Base-by-base conservation (phyloP, 257 asterid genomes). In the Penstemon newberryi region DNA sequence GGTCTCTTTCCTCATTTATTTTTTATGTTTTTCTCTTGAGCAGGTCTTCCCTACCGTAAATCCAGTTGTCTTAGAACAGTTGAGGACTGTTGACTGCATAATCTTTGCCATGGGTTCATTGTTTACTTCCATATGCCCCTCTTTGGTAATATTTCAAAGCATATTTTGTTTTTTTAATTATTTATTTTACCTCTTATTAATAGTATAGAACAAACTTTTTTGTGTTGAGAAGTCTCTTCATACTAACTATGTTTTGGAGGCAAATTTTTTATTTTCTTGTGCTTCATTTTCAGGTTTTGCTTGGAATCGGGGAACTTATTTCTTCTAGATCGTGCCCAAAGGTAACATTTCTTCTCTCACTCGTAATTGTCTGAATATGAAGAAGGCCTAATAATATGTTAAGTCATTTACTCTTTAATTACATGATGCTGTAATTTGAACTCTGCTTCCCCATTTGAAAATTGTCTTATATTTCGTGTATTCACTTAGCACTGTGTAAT, bases 81-180 rank as follows among this genome's bases (percentile, higher is more conserved):
- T 91, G 83, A 85, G 69, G 74, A 80, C 66, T 8, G 91, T 83
- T 4, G 92, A 91, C 77, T 84, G 97, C 83, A 82, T 91, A 60
- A 60, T 91, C 71, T 91, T 76, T 79, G 91, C 93, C 71, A 91
- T 91, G 97, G 97, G 97, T 50, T 89, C 96, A 18, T 89, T 91
- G 36, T 91, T 87, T 76, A 89, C 97, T 72, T 91, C 97, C 56
- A 75, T 91, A 69, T 89, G 97, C 76, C 97, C 97, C 40, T 91
- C 97, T 73, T 79, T 91, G 91, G 97, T 91, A 85, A 85, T 5
- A 2, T 58, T 50, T 2, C 9, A 12, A 46, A 69, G 73, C 53
- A 45, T 15, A 40, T 15, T 54, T 45, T 43, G 42, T 56, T 11
- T 25, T 25, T 19, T 19, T 19, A 19, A 25, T 25, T 25, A 25